These are phyloP conservation scores for Aspergillus ochraceoroseus DNA, from an alignment of 2,329 filamentous ascomycete species.

Conservation along the genomic window DNA sequence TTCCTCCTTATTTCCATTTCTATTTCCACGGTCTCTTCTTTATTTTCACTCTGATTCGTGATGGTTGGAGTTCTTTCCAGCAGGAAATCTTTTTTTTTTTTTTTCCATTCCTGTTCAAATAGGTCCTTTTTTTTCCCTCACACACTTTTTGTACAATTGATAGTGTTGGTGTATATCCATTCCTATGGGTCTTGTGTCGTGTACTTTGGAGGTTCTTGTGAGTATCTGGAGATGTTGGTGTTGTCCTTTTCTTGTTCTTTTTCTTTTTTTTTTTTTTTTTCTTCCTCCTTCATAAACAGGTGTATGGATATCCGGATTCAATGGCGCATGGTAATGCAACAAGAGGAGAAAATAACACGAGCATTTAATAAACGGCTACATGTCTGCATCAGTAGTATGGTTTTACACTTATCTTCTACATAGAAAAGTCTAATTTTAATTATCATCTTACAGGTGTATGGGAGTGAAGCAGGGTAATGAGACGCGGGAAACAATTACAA, in stretches of 20 bases:
- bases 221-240: slow-evolving; percentile 17
- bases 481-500: too few species aligned
- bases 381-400: too few species aligned
- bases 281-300: slow-evolving; percentile 11
- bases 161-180: slow-evolving; percentile 17
- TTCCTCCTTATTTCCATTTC: background rate
- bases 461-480: too few species aligned
- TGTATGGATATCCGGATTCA: slow-evolving; percentile 12
- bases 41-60: slow-evolving; percentile 12
- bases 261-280: slow-evolving; percentile 13
- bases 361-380: background rate
- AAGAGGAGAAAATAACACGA: slow-evolving; percentile 5
- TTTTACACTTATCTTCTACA: too few species aligned
- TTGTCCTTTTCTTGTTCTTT: slow-evolving; percentile 9
- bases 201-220: slow-evolving; percentile 24
- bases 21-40: background rate
- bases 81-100: slow-evolving; percentile 7
- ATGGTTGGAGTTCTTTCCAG: slow-evolving; percentile 6
- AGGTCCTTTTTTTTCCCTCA: slow-evolving; percentile 11
- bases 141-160: slow-evolving; percentile 25
- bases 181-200: slow-evolving; percentile 15
- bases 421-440: too few species aligned
- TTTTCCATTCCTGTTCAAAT: slow-evolving; percentile 12
- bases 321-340: slow-evolving; percentile 12
- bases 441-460: too few species aligned